phyloP scores from a whole-genome alignment of 108 stramenopile genomes.

The Aureococcus anophagefferens region DNA sequence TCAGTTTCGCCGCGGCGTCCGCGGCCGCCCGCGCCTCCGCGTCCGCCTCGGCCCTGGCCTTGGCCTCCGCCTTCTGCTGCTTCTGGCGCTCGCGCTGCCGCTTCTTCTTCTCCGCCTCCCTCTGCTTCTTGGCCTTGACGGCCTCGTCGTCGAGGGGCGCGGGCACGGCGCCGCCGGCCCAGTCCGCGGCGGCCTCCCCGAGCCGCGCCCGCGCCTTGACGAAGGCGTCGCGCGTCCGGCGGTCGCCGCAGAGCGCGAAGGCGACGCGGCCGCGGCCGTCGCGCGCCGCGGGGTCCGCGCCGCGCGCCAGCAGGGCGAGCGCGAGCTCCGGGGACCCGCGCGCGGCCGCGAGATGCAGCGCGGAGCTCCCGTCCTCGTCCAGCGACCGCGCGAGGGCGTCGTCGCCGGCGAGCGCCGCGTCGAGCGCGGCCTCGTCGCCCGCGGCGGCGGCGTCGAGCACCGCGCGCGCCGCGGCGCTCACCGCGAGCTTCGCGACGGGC shows the following conservation, averaged over 20 bases:
- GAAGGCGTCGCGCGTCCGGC: conserved; percentile 66
- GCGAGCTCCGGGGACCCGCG: conserved; percentile 18
- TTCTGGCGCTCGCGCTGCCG: conserved; percentile 65
- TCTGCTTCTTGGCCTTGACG: conserved; percentile 47
- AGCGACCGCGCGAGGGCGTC: conserved; percentile 29
- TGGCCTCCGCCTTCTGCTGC: conserved; percentile 56
- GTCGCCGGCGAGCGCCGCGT: conserved; percentile 28
- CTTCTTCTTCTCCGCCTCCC: conserved; percentile 69
- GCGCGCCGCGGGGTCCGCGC: conserved; percentile 56
- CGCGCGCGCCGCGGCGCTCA: neutral
- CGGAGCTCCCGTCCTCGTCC: conserved; percentile 46
- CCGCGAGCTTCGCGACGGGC: conserved; percentile 1
- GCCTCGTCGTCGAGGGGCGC: conserved; percentile 52
- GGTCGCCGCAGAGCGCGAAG: conserved; percentile 56
- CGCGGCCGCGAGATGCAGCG: conserved; percentile 53
- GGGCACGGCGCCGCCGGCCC: conserved; percentile 65
- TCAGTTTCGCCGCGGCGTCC: neutral
- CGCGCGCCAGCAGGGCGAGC: conserved; percentile 43
- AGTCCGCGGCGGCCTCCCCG: conserved; percentile 61
- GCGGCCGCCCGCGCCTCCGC: conserved; percentile 4
- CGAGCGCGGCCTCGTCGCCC: conserved; percentile 45
- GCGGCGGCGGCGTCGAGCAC: conserved; percentile 50
- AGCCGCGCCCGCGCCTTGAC: conserved; percentile 55
- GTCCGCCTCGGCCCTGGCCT: conserved; percentile 15
- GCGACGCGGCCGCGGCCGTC: conserved; percentile 56